Conservation (phyloP, 2,329 filamentous ascomycete species). For the Metarhizium robertsii region DNA sequence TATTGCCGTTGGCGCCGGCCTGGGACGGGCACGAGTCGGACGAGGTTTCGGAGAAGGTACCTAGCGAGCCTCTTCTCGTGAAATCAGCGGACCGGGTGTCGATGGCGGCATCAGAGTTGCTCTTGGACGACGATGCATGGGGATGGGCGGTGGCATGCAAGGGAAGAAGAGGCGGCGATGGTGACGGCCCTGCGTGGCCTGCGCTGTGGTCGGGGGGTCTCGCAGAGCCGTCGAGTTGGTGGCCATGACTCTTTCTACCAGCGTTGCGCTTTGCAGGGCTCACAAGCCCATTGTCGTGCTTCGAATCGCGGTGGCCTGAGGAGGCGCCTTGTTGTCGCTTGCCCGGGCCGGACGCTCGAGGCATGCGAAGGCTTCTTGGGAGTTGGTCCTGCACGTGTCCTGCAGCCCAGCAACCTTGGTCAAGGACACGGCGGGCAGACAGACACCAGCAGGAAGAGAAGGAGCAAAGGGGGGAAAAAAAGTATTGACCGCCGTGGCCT, state of each 20-base stretch:
- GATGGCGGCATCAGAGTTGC: conserved; percentile 12
- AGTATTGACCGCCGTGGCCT: not conserved
- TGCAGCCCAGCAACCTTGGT: not conserved
- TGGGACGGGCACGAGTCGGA: conserved; percentile 41
- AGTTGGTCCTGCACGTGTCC: not conserved
- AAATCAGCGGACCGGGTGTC: conserved; percentile 33
- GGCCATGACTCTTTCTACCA: conserved; percentile 36
- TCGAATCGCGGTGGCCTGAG: conserved; percentile 58
- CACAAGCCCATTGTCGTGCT: conserved; percentile 83
- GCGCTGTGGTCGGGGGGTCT: conserved; percentile 23
- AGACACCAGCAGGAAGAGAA: not conserved
- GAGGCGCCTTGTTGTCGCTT: conserved; percentile 55
- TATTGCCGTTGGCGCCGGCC: conserved; percentile 26
- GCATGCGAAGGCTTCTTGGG: conserved; percentile 37
- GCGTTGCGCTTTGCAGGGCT: conserved; percentile 36
- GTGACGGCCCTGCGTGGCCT: conserved; percentile 21
- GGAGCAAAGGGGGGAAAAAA: not conserved
- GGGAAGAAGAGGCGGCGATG: conserved; percentile 10
- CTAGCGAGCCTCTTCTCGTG: conserved; percentile 38
- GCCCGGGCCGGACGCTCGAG: conserved; percentile 48
- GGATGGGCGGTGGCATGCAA: conserved; percentile 14
- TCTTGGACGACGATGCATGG: conserved; percentile 26
- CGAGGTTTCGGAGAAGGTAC: conserved; percentile 43
- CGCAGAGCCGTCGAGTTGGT: conserved; percentile 31
- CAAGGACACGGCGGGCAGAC: not conserved